These are phyloP conservation scores for Hyphodiscus sp. DNA, from an alignment of 2,329 filamentous ascomycete genomes.

Conservation along the genomic window DNA sequence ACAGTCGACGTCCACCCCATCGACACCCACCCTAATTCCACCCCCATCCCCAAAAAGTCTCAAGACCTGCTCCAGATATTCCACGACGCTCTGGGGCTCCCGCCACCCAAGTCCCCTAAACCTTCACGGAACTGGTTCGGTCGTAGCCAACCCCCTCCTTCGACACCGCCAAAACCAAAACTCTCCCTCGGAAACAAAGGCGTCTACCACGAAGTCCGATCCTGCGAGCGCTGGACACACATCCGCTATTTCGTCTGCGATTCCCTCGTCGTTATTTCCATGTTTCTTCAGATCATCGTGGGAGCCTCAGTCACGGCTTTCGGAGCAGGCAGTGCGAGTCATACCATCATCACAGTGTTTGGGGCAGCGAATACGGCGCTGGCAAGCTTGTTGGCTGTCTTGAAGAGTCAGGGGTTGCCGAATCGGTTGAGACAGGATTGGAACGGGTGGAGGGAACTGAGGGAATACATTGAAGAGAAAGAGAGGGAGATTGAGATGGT, in stretches of 20 bases:
- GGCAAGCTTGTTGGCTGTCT: constrained; percentile 51
- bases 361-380: constrained; percentile 57
- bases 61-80: constrained; percentile 36
- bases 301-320: constrained; percentile 41
- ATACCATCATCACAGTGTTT: constrained; percentile 48
- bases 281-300: constrained; percentile 41
- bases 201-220: constrained; percentile 34
- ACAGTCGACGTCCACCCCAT: not conserved
- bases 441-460: constrained; percentile 38
- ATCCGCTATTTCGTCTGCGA: constrained; percentile 31
- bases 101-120: constrained; percentile 8
- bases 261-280: constrained; percentile 34
- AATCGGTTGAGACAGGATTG: constrained; percentile 40
- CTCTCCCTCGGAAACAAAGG: constrained; percentile 27
- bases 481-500: constrained; percentile 36
- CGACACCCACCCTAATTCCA: not conserved
- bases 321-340: constrained; percentile 39
- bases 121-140: constrained; percentile 2
- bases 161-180: constrained; percentile 24
- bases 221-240: constrained; percentile 26
- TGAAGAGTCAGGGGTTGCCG: constrained; percentile 44
- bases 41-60: not conserved
- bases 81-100: constrained; percentile 38
- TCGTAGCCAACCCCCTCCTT: constrained; percentile 3
- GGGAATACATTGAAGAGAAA: constrained; percentile 48